Conservation (phyloP, 2,329 filamentous ascomycete species). For the Graphiopsis chlorocephala region DNA sequence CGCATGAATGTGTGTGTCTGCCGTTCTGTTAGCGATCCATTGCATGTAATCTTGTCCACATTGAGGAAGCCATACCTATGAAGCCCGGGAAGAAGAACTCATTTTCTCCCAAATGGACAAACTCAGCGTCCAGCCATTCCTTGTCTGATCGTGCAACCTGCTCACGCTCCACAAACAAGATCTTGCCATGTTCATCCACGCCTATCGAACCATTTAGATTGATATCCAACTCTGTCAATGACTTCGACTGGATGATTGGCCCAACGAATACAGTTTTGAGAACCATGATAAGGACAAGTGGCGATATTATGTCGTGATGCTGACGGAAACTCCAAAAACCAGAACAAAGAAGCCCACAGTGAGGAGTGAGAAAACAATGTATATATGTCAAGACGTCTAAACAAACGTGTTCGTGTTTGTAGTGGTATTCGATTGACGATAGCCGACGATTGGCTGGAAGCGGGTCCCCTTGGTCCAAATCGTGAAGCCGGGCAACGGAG, state of each 20-base stretch:
- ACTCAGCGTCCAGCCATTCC: slow-evolving; percentile 42
- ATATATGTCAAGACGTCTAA: background rate
- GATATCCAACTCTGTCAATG: slow-evolving; percentile 49
- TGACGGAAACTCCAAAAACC: background rate
- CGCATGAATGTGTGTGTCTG: slow-evolving; percentile 94
- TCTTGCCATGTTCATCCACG: slow-evolving; percentile 53
- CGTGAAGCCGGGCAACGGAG: background rate
- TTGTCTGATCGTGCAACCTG: slow-evolving; percentile 23
- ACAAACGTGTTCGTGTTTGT: background rate
- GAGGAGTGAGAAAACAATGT: background rate
- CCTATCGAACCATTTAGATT: slow-evolving; percentile 47
- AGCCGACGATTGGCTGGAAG: slow-evolving; percentile 13
- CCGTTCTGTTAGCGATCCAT: background rate
- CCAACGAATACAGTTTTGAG: slow-evolving; percentile 54
- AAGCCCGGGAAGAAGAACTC: slow-evolving; percentile 85
- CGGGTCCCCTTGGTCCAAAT: slow-evolving; percentile 1
- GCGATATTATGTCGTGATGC: background rate
- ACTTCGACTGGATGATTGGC: slow-evolving; percentile 59
- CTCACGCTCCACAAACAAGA: slow-evolving; percentile 46
- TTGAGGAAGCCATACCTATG: slow-evolving; percentile 54
- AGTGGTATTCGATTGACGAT: slow-evolving; percentile 2
- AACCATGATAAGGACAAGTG: slow-evolving; percentile 16
- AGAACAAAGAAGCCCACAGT: background rate
- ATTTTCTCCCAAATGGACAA: slow-evolving; percentile 42
- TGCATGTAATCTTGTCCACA: background rate